A percentile compares a stretch with the other conserved stretches of the same genome.
Evolutionary conservation across 1,284 basidiomycete species (phyloP).

Genomic region (Ganoderma lucidum): DNA sequence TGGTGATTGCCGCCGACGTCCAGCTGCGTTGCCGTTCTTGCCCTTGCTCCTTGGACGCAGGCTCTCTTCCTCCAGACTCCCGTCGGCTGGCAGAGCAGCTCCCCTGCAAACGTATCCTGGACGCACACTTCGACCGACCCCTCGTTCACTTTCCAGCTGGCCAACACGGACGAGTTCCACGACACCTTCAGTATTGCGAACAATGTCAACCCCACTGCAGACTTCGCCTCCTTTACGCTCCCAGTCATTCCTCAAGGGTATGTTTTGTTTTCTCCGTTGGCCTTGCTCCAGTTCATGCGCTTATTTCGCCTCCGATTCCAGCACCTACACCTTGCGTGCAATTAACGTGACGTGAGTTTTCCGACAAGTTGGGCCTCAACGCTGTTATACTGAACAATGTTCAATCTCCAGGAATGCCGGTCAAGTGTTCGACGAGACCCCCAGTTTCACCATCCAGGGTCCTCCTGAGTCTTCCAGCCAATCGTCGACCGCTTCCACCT

Average conservation of each 20-base stretch:
- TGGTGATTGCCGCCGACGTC: conserved; percentile 42
- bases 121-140: conserved; percentile 51
- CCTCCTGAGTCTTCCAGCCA: conserved; percentile 34
- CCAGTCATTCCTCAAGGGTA: conserved; percentile 63
- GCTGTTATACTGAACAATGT: not conserved
- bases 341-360: conserved; percentile 52
- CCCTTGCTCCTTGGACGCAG: conserved; percentile 52
- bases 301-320: conserved; percentile 26
- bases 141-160: conserved; percentile 50
- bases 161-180: conserved; percentile 59
- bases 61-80: conserved; percentile 55
- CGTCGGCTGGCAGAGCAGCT: conserved; percentile 43
- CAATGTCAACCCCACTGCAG: conserved; percentile 54
- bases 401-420: conserved; percentile 52
- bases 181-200: conserved; percentile 64
- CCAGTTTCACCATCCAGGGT: conserved; percentile 52
- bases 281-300: not conserved
- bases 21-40: conserved; percentile 46
- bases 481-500: conserved; percentile 29
- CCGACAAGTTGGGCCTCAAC: no score
- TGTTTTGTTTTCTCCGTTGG: conserved; percentile 40
- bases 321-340: conserved; percentile 58
- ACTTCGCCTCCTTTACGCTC: conserved; percentile 49
- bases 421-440: conserved; percentile 51
- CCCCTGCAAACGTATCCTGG: conserved; percentile 57